Evolutionary conservation across 768 basidiomycete species (phyloP).

Genomic region (Termitomyces sp.): DNA sequence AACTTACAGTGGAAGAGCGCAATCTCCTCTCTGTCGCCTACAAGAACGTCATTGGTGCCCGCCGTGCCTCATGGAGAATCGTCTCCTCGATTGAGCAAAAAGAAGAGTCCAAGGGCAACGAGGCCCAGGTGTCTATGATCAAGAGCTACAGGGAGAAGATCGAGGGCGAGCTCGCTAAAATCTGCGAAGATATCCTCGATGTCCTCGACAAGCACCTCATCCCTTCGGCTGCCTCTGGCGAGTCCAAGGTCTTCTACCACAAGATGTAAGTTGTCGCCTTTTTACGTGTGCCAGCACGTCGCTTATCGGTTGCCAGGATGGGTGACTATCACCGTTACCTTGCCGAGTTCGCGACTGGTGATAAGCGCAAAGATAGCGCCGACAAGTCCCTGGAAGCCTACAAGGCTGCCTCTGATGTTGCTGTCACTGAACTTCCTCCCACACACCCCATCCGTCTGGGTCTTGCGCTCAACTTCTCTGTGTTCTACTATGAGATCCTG

Average conservation of each 20-base stretch:
- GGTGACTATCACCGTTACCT: constrained; percentile 99
- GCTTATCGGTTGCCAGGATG: constrained; percentile 64
- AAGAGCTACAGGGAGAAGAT: constrained; percentile 98
- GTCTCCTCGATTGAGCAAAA: constrained; percentile 99
- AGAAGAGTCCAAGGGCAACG: constrained; percentile 98
- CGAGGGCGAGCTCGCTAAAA: constrained; percentile 93
- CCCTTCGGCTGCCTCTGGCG: constrained; percentile 93
- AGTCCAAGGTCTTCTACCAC: constrained; percentile 99
- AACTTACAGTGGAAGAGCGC: constrained; percentile 97
- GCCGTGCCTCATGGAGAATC: constrained; percentile 97
- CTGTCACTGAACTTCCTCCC: constrained; percentile 90
- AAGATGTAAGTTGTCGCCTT: constrained; percentile 71
- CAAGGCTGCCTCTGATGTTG: constrained; percentile 97
- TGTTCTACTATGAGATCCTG: constrained; percentile 99
- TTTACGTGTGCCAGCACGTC: constrained; percentile 2
- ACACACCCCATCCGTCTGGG: constrained; percentile 99
- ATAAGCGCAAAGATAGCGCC: constrained; percentile 95
- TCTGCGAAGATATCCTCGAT: constrained; percentile 97
- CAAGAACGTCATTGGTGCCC: constrained; percentile 99
- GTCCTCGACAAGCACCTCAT: constrained; percentile 98
- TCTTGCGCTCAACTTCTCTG: constrained; percentile 98
- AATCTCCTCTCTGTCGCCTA: constrained; percentile 97
- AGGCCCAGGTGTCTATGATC: constrained; percentile 95
- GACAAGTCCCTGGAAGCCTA: constrained; percentile 97
- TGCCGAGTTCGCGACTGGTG: constrained; percentile 97